Conservation (phyloP, 225 moss, liverwort and hornwort species). For the Takakia lepidozioides region DNA sequence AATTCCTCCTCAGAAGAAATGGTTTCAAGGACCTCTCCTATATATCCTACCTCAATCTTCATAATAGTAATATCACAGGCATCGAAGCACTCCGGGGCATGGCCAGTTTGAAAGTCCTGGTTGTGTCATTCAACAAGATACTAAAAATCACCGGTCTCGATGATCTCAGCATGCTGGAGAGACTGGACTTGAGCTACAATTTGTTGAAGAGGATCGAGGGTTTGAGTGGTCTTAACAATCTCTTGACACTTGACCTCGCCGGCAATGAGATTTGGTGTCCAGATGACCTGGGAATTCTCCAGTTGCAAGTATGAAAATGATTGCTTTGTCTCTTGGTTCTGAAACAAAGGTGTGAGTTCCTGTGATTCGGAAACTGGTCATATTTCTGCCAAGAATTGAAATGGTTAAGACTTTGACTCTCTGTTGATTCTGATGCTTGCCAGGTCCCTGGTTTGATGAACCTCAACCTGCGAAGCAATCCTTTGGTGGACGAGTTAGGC, state of each 20-base stretch:
- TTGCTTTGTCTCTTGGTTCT: too few relatives aligned
- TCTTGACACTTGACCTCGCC: constrained; percentile 60
- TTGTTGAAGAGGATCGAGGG: constrained; percentile 54
- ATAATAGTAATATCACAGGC: constrained; percentile 35
- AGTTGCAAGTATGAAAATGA: constrained; percentile 41
- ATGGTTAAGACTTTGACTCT: constrained; percentile 6
- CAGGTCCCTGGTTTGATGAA: constrained; percentile 3
- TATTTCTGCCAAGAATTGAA: too few relatives aligned
- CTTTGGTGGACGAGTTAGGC: too few relatives aligned
- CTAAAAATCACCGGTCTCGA: constrained; percentile 63
- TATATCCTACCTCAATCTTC: too few relatives aligned
- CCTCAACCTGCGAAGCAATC: too few relatives aligned
- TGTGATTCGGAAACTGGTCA: too few relatives aligned
- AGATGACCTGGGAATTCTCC: constrained; percentile 50
- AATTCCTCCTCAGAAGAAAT: too few relatives aligned
- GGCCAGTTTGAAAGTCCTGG: too few relatives aligned
- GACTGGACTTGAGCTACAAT: constrained; percentile 69
- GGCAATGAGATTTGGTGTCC: constrained; percentile 74
- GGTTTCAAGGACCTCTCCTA: too few relatives aligned
- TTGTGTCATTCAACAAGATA: neutral
- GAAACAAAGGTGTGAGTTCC: too few relatives aligned
- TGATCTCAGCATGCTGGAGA: constrained; percentile 55
- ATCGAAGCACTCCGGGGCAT: constrained; percentile 6
- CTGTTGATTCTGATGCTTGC: too few relatives aligned
- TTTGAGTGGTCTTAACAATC: constrained; percentile 42